These are phyloP conservation scores for Blastobotrys arbuscula DNA, from an alignment of 1,139 yeast species.

Conservation along the genomic window DNA sequence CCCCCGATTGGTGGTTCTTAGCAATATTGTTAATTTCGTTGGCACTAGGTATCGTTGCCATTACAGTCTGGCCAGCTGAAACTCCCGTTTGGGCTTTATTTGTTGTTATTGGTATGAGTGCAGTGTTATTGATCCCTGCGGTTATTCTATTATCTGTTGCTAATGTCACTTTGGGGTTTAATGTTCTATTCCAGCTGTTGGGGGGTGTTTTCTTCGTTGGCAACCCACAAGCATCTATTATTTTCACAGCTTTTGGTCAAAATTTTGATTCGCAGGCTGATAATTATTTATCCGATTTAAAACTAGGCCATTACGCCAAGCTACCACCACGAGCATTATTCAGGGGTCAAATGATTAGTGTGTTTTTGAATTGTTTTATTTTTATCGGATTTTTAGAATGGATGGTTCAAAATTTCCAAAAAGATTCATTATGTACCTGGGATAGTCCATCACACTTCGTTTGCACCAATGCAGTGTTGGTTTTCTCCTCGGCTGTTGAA, in stretches of 20 bases:
- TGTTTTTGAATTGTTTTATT: conserved; percentile 36
- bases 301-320: conserved; percentile 55
- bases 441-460: conserved; percentile 35
- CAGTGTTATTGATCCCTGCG: conserved; percentile 50
- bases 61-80: conserved; percentile 39
- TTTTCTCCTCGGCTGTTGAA: conserved; percentile 49
- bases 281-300: conserved; percentile 42
- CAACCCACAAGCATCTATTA: conserved; percentile 54
- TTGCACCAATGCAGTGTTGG: conserved; percentile 39
- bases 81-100: conserved; percentile 49
- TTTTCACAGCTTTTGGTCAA: conserved; percentile 51
- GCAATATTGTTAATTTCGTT: conserved; percentile 43
- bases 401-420: conserved; percentile 40
- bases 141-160: conserved; percentile 46
- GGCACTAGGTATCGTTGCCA: conserved; percentile 44
- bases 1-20: conserved; percentile 59
- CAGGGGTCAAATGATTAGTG: conserved; percentile 50
- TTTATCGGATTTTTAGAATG: conserved; percentile 51
- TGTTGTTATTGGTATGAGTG: conserved; percentile 50
- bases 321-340: conserved; percentile 57
- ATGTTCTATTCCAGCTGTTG: conserved; percentile 55
- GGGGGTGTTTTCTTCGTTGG: conserved; percentile 60
- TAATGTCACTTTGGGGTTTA: conserved; percentile 48
- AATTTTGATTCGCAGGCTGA: conserved; percentile 52
- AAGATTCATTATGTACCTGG: conserved; percentile 43